Evolutionary conservation across 2,329 filamentous ascomycete species (phyloP).

Genomic region (Aspergillus pseudoglaucus): DNA sequence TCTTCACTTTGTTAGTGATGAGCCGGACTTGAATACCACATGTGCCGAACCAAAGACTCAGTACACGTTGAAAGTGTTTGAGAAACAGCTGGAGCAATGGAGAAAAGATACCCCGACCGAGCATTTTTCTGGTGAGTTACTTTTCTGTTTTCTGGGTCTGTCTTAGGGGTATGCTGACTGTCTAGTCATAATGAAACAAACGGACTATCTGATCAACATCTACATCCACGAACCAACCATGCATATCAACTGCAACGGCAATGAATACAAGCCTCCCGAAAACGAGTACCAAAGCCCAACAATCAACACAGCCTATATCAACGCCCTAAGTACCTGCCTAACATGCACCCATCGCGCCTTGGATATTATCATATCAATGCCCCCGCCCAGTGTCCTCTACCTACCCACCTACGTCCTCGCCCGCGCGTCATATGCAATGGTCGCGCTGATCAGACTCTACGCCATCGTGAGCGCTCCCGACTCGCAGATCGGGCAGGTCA

Average conservation of each 20-base stretch:
- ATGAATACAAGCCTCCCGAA: slow-evolving; percentile 26
- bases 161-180: slow-evolving; percentile 4
- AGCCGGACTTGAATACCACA: slow-evolving; percentile 47
- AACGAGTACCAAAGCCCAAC: slow-evolving; percentile 21
- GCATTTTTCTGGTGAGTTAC: slow-evolving; percentile 49
- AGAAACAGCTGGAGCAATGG: slow-evolving; percentile 59
- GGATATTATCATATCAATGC: slow-evolving; percentile 58
- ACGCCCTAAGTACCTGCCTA: slow-evolving; percentile 61
- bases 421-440: slow-evolving; percentile 63
- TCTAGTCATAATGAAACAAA: slow-evolving; percentile 56
- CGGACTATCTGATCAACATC: slow-evolving; percentile 59
- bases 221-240: slow-evolving; percentile 73
- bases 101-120: slow-evolving; percentile 48
- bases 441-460: slow-evolving; percentile 68
- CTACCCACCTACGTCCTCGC: slow-evolving; percentile 67
- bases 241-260: slow-evolving; percentile 55
- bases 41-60: slow-evolving; percentile 60
- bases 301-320: slow-evolving; percentile 55
- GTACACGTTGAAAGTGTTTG: slow-evolving; percentile 58
- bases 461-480: slow-evolving; percentile 59
- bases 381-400: slow-evolving; percentile 53
- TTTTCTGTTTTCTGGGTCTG: neutral
- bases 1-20: slow-evolving; percentile 61
- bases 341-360: slow-evolving; percentile 61
- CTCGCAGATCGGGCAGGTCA: slow-evolving; percentile 62